Evolutionary conservation across 331 rosid genomes (phyloP).

Genomic region (Malus hybrid): DNA sequence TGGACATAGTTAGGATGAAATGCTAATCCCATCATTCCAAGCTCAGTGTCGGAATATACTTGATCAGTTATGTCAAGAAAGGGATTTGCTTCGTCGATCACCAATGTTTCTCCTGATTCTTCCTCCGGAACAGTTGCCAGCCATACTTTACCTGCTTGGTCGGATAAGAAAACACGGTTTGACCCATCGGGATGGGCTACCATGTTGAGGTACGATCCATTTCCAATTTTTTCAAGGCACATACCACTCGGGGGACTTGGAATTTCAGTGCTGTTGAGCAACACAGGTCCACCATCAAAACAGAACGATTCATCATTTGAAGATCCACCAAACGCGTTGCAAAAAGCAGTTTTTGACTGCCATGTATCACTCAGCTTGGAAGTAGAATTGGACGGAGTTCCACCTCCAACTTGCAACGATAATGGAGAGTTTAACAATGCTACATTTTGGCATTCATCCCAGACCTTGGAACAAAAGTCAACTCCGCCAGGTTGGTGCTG

Average conservation of each 20-base stretch:
- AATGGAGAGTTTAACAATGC: conserved; percentile 16
- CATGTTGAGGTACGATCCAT: conserved; percentile 33
- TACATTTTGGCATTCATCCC: conserved; percentile 26
- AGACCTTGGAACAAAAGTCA: conserved; percentile 26
- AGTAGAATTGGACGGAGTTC: conserved; percentile 4
- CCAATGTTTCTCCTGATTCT: conserved; percentile 19
- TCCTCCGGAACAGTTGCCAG: conserved; percentile 22
- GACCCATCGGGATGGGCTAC: conserved; percentile 35
- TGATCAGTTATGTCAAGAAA: conserved; percentile 31
- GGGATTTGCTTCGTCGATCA: conserved; percentile 14
- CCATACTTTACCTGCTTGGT: conserved; percentile 23
- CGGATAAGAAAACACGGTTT: conserved; percentile 21
- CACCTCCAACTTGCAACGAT: background rate
- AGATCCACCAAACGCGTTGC: conserved; percentile 22
- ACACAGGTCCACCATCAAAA: conserved; percentile 23
- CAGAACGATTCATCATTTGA: conserved; percentile 12
- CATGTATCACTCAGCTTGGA: conserved; percentile 20
- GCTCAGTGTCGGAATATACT: conserved; percentile 16
- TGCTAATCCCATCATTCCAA: conserved; percentile 37
- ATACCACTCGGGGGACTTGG: conserved; percentile 21
- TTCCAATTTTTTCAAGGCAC: conserved; percentile 31
- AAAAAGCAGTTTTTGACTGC: conserved; percentile 17
- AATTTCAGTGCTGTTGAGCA: conserved; percentile 8
- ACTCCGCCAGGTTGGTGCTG: background rate
- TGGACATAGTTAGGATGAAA: conserved; percentile 22